These are phyloP conservation scores for Allantophomopsis lycopodina DNA, from an alignment of 2,329 filamentous ascomycete species.

Conservation along the genomic window DNA sequence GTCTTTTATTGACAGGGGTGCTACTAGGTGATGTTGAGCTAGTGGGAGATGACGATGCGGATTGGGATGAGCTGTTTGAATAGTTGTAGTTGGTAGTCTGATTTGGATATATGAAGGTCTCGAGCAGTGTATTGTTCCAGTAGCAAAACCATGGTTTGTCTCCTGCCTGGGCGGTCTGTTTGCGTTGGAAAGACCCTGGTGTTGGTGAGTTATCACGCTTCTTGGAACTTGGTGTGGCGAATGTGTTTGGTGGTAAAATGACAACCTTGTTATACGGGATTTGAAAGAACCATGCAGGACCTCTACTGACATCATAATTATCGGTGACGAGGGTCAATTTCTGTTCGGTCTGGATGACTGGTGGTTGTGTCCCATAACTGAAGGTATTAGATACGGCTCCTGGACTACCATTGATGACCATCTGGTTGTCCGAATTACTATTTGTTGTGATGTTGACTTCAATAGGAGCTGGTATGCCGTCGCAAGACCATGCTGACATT, in stretches of 20 bases:
- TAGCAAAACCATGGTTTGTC: constrained; percentile 57
- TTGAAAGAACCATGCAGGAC: constrained; percentile 51
- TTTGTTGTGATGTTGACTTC: constrained; percentile 7
- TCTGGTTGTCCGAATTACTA: constrained; percentile 3
- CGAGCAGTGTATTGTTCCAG: constrained; percentile 54
- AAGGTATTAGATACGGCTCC: background rate
- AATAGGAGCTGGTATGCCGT: constrained; percentile 22
- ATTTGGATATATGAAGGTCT: constrained; percentile 52
- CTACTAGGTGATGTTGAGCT: background rate
- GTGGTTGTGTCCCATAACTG: constrained; percentile 46
- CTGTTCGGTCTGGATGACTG: constrained; percentile 25
- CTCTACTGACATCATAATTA: constrained; percentile 36
- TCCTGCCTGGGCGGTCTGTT: constrained; percentile 29
- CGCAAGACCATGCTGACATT: constrained; percentile 49
- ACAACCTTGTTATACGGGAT: constrained; percentile 51
- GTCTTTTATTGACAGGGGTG: background rate
- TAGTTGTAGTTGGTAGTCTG: constrained; percentile 18
- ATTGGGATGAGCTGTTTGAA: constrained; percentile 4
- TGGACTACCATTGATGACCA: background rate
- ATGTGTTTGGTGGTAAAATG: constrained; percentile 23
- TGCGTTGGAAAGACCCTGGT: constrained; percentile 7
- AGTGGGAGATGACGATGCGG: background rate
- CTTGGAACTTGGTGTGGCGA: constrained; percentile 7
- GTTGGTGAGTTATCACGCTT: constrained; percentile 5
- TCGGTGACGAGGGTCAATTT: constrained; percentile 40